Evolutionary conservation across 805 yeast species (phyloP).

Genomic region (Starmerella tilneyi): DNA sequence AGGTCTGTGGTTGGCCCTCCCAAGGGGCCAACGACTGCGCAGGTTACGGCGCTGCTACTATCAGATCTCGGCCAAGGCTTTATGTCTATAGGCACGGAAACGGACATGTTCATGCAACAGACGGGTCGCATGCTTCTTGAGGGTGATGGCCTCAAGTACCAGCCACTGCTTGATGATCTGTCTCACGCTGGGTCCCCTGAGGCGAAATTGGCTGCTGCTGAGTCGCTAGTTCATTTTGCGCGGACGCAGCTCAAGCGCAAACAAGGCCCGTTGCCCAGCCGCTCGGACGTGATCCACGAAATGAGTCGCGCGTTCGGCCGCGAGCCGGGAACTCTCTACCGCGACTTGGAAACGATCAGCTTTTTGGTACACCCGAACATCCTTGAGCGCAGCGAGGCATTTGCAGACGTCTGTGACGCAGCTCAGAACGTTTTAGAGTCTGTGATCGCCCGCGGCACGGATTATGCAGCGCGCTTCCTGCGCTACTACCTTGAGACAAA

Average conservation of each 20-base stretch:
- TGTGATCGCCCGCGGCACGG: slow-evolving; percentile 24
- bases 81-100: slow-evolving; percentile 29
- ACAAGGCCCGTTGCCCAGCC: slow-evolving; percentile 14
- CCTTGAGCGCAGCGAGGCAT: slow-evolving; percentile 30
- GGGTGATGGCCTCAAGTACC: slow-evolving; percentile 22
- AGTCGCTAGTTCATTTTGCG: slow-evolving; percentile 16
- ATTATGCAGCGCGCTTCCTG: slow-evolving; percentile 25
- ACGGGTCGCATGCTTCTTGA: slow-evolving; percentile 27
- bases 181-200: slow-evolving; percentile 18
- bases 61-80: slow-evolving; percentile 29
- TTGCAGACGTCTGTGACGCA: slow-evolving; percentile 33
- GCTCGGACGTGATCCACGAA: slow-evolving; percentile 31
- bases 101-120: slow-evolving; percentile 29
- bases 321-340: slow-evolving; percentile 29
- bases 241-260: slow-evolving; percentile 7
- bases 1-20: slow-evolving; percentile 14
- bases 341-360: slow-evolving; percentile 32
- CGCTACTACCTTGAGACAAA: slow-evolving; percentile 24
- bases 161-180: slow-evolving; percentile 23
- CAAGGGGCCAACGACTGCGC: slow-evolving; percentile 10
- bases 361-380: slow-evolving; percentile 29
- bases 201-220: slow-evolving; percentile 19
- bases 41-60: slow-evolving; percentile 25
- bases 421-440: slow-evolving; percentile 25
- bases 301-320: slow-evolving; percentile 28